Percentiles rank a stretch among this genome's conserved stretches.
Conservation (phyloP, 2,329 filamentous ascomycete species). For the Monilinia fructicola region DNA sequence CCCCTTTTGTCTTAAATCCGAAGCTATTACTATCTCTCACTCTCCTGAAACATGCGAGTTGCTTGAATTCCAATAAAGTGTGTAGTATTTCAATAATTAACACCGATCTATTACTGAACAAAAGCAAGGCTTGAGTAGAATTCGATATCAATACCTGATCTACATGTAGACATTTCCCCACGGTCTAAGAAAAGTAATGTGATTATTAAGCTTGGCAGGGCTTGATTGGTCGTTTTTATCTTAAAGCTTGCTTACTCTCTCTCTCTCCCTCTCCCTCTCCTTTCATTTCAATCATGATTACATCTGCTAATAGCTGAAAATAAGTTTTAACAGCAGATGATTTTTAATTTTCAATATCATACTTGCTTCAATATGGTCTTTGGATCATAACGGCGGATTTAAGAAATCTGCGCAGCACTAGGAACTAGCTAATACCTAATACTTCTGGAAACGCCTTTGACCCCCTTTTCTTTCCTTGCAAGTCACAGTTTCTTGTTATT, state of each 20-base stretch:
- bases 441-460: background rate
- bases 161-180: no score
- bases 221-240: background rate
- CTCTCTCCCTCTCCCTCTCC: background rate
- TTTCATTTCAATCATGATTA: background rate
- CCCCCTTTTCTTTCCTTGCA: background rate
- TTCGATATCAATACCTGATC: no score
- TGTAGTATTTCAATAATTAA: no score
- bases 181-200: background rate
- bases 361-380: background rate
- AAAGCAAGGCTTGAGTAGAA: no score
- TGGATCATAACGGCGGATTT: background rate
- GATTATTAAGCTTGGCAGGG: constrained; percentile 3
- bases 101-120: no score
- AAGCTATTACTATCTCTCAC: background rate
- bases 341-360: background rate
- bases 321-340: background rate
- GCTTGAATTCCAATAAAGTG: background rate
- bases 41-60: background rate
- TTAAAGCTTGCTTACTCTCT: background rate
- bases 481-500: background rate
- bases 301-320: background rate
- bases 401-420: background rate
- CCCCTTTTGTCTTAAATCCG: background rate
- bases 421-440: background rate